A percentile compares a stretch with the other conserved stretches of the same genome.
Conservation (phyloP, 306 rosid species). For the Lathyrus aphaca region DNA sequence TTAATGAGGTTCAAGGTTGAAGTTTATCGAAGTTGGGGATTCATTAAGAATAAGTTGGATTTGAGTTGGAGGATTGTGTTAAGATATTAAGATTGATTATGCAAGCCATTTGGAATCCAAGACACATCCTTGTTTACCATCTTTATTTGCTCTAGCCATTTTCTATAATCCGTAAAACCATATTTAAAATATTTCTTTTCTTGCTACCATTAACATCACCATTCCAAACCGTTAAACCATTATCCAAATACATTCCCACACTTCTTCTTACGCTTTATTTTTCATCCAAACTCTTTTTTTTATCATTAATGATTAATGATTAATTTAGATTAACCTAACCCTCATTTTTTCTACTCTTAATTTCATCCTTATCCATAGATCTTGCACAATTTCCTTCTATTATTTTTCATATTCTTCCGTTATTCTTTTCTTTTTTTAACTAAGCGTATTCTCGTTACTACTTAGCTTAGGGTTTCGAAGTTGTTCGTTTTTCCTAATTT, state of each 20-base stretch:
- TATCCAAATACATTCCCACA: conserved; percentile 8
- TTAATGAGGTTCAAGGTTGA: too few species aligned
- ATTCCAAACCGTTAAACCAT: too few species aligned
- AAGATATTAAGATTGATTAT: too few species aligned
- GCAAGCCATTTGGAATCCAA: too few species aligned
- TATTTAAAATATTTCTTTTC: too few species aligned
- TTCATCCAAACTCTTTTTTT: conserved; percentile 11
- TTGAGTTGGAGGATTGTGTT: too few species aligned
- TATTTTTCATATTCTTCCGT: conserved; percentile 2
- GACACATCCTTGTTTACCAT: too few species aligned
- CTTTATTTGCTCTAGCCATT: too few species aligned
- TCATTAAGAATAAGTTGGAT: too few species aligned
- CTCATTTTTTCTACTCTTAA: conserved; percentile 11
- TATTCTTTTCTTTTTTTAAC: conserved; percentile 9
- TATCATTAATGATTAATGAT: background rate
- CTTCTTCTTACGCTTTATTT: conserved; percentile 23
- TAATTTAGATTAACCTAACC: conserved; percentile 37
- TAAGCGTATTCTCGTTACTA: conserved; percentile 32
- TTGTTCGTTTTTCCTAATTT: background rate
- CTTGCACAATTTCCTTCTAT: conserved; percentile 18
- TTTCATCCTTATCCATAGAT: conserved; percentile 41
- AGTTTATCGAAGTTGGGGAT: too few species aligned
- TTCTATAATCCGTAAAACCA: too few species aligned
- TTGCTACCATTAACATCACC: too few species aligned
- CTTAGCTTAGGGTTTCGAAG: conserved; percentile 49